Evolutionary conservation across 2,329 filamentous ascomycete species (phyloP).

Genomic region (Talaromyces amestolkiae): DNA sequence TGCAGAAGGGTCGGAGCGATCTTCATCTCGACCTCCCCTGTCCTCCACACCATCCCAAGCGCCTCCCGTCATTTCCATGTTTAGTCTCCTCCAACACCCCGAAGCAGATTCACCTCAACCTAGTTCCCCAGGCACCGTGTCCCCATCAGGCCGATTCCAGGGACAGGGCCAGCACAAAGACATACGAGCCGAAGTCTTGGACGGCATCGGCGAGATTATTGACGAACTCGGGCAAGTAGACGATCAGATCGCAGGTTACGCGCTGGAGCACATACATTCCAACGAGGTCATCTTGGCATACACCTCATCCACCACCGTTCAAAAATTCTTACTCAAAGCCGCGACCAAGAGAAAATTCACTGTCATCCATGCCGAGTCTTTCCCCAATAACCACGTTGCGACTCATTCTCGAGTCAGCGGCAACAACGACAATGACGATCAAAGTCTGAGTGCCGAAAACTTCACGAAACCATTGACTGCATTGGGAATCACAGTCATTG

Average conservation of each 20-base stretch:
- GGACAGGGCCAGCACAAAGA: slow-evolving; percentile 52
- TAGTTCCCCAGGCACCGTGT: slow-evolving; percentile 36
- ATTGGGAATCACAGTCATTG: slow-evolving; percentile 76
- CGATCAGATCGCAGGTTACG: slow-evolving; percentile 84
- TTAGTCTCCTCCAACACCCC: slow-evolving; percentile 77
- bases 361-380: slow-evolving; percentile 75
- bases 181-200: slow-evolving; percentile 84
- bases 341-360: slow-evolving; percentile 90
- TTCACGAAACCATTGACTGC: slow-evolving; percentile 76
- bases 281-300: slow-evolving; percentile 91
- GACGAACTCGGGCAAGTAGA: slow-evolving; percentile 92
- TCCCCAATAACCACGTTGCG: slow-evolving; percentile 64
- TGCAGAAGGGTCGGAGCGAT: slow-evolving; percentile 33
- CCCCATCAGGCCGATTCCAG: slow-evolving; percentile 34
- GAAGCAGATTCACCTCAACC: slow-evolving; percentile 46
- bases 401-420: slow-evolving; percentile 64
- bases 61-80: slow-evolving; percentile 66
- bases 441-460: slow-evolving; percentile 47
- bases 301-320: slow-evolving; percentile 79
- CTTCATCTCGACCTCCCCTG: slow-evolving; percentile 57
- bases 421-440: slow-evolving; percentile 47
- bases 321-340: slow-evolving; percentile 83
- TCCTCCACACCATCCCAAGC: slow-evolving; percentile 54
- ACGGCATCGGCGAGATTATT: slow-evolving; percentile 92
- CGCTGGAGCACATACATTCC: slow-evolving; percentile 87